These are phyloP conservation scores for Ceratorhiza oryzae-sativae DNA, from an alignment of 1,284 basidiomycete species.

Conservation along the genomic window DNA sequence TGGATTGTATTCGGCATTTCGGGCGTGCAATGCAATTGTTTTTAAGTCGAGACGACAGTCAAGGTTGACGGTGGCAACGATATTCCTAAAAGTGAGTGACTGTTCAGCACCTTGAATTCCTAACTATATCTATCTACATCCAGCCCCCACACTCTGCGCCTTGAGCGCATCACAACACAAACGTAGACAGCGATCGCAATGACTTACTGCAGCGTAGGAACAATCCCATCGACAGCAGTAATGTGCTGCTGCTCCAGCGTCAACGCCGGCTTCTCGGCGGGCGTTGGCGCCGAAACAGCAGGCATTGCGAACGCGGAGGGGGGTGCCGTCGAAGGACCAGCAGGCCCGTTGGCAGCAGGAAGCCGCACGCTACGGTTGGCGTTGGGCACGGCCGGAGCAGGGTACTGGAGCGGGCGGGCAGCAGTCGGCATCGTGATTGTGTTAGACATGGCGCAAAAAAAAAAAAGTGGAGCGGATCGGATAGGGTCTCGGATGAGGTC, in stretches of 20 bases:
- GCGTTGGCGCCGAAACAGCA: slow-evolving; percentile 42
- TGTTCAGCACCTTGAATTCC: slow-evolving; percentile 35
- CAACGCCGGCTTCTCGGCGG: slow-evolving; percentile 56
- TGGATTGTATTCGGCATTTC: slow-evolving; percentile 99
- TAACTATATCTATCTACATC: slow-evolving; percentile 38
- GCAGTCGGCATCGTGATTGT: slow-evolving; percentile 40
- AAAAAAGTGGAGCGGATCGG: slow-evolving; percentile 23
- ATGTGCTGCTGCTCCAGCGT: slow-evolving; percentile 90
- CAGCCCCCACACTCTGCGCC: slow-evolving; percentile 8
- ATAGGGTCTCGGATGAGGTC: slow-evolving; percentile 30
- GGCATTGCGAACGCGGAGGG: slow-evolving; percentile 37
- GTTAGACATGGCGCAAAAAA: slow-evolving; percentile 31
- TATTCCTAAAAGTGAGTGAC: slow-evolving; percentile 66
- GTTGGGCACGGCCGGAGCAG: slow-evolving; percentile 29
- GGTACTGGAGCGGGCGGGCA: slow-evolving; percentile 32
- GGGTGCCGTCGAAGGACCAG: slow-evolving; percentile 22
- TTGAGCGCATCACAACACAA: slow-evolving; percentile 36
- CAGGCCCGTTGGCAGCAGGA: slow-evolving; percentile 19
- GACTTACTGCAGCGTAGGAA: slow-evolving; percentile 84
- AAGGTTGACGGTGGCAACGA: slow-evolving; percentile 98
- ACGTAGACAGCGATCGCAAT: slow-evolving; percentile 10
- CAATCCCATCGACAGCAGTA: slow-evolving; percentile 92
- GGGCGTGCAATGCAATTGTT: slow-evolving; percentile 96
- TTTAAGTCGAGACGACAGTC: slow-evolving; percentile 97
- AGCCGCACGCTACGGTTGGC: slow-evolving; percentile 33